These are phyloP conservation scores for Trichophyton benhamiae DNA, from an alignment of 2,329 filamentous ascomycete species.

Conservation along the genomic window DNA sequence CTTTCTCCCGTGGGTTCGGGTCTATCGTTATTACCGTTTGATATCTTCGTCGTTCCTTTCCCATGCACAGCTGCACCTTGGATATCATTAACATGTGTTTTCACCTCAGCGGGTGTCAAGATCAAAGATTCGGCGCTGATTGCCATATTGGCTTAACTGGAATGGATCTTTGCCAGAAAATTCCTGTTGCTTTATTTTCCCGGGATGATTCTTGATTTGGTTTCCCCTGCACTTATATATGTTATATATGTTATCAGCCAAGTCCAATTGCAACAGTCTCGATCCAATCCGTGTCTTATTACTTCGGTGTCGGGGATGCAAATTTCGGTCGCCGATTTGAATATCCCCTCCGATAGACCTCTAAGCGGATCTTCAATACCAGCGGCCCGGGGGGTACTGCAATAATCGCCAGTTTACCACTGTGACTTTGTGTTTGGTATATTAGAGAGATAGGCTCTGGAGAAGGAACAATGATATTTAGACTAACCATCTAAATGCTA, in stretches of 20 bases:
- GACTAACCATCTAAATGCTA: background rate
- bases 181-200: background rate
- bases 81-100: background rate
- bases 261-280: background rate
- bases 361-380: background rate
- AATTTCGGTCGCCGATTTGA: background rate
- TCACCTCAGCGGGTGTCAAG: background rate
- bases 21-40: background rate
- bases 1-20: background rate
- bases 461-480: too few relatives aligned
- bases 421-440: too few relatives aligned
- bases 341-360: background rate
- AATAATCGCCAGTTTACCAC: too few relatives aligned
- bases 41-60: background rate
- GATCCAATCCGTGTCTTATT: background rate
- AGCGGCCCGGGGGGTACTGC: too few relatives aligned
- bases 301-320: background rate
- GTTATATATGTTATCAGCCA: background rate
- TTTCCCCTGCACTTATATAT: background rate
- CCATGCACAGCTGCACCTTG: background rate
- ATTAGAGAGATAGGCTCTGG: too few relatives aligned
- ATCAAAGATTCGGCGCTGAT: background rate
- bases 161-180: background rate
- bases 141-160: background rate
- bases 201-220: background rate